These are phyloP conservation scores for Pseudogymnoascus sp. DNA, from an alignment of 2,329 filamentous ascomycete genomes.

Conservation along the genomic window DNA sequence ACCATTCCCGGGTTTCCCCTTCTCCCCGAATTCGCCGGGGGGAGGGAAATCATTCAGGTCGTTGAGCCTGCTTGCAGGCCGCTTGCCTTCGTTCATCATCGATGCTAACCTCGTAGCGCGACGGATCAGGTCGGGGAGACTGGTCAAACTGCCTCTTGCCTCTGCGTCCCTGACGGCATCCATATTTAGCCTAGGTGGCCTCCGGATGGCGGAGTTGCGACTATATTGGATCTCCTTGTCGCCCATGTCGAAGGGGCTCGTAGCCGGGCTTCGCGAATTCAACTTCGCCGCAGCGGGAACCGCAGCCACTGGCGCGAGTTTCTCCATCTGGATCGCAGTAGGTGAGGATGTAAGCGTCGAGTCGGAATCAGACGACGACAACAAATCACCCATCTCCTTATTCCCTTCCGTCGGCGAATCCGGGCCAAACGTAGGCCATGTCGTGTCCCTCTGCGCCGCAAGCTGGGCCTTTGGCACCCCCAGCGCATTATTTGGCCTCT, in stretches of 20 bases:
- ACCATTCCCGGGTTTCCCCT: slow-evolving; percentile 21
- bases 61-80: slow-evolving; percentile 51
- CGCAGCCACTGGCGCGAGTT: background rate
- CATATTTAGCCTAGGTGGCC: slow-evolving; percentile 71
- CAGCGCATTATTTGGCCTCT: background rate
- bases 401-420: background rate
- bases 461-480: background rate
- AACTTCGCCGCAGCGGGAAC: background rate
- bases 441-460: slow-evolving; percentile 12
- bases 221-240: slow-evolving; percentile 21
- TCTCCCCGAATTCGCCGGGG: slow-evolving; percentile 31
- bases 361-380: background rate
- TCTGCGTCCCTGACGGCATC: slow-evolving; percentile 75
- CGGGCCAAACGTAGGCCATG: slow-evolving; percentile 10
- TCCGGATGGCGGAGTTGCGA: slow-evolving; percentile 46
- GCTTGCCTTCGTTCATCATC: slow-evolving; percentile 74
- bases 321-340: background rate
- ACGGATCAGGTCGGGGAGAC: slow-evolving; percentile 81
- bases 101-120: slow-evolving; percentile 79
- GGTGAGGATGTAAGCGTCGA: background rate
- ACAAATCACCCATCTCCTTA: background rate
- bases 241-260: slow-evolving; percentile 24
- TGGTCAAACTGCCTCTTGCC: slow-evolving; percentile 80
- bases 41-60: slow-evolving; percentile 42
- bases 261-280: slow-evolving; percentile 16